These are phyloP conservation scores for Epichloe coenophiala DNA, from an alignment of 2,329 filamentous ascomycete genomes.

Conservation along the genomic window DNA sequence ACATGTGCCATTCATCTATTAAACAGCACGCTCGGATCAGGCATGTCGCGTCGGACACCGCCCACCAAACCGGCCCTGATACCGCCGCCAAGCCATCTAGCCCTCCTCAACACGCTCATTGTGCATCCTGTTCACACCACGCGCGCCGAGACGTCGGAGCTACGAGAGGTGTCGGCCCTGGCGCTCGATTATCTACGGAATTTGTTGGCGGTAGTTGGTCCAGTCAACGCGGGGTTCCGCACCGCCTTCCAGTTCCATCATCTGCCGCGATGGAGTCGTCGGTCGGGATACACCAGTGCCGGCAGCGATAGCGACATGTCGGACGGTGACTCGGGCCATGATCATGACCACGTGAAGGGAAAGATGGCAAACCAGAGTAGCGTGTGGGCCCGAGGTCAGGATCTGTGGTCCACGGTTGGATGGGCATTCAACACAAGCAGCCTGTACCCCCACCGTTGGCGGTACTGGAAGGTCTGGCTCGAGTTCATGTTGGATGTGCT, in stretches of 20 bases:
- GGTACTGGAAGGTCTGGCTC: slow-evolving; percentile 68
- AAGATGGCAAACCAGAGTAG: slow-evolving; percentile 50
- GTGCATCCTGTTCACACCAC: slow-evolving; percentile 72
- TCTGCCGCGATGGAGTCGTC: slow-evolving; percentile 16
- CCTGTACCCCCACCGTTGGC: slow-evolving; percentile 60
- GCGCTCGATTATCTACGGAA: slow-evolving; percentile 59
- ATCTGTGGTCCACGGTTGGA: slow-evolving; percentile 80
- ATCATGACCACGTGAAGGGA: slow-evolving; percentile 40
- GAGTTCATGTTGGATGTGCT: slow-evolving; percentile 67
- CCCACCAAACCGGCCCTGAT: slow-evolving; percentile 37
- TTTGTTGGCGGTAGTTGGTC: slow-evolving; percentile 51
- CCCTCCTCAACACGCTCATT: slow-evolving; percentile 67
- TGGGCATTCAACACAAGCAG: slow-evolving; percentile 91
- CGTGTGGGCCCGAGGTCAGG: slow-evolving; percentile 62
- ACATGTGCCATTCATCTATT: slow-evolving; percentile 46
- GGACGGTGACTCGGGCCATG: slow-evolving; percentile 29
- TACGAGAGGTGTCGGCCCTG: slow-evolving; percentile 47
- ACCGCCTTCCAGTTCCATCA: slow-evolving; percentile 56
- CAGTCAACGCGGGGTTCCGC: slow-evolving; percentile 54
- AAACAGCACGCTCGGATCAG: slow-evolving; percentile 45
- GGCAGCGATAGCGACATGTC: slow-evolving; percentile 30
- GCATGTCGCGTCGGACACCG: slow-evolving; percentile 21
- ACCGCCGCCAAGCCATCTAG: slow-evolving; percentile 60
- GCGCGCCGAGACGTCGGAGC: slow-evolving; percentile 47
- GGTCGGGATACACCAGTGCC: slow-evolving; percentile 22